These are phyloP conservation scores for Hypoxylon sp. DNA, from an alignment of 2,329 filamentous ascomycete species.

Conservation along the genomic window DNA sequence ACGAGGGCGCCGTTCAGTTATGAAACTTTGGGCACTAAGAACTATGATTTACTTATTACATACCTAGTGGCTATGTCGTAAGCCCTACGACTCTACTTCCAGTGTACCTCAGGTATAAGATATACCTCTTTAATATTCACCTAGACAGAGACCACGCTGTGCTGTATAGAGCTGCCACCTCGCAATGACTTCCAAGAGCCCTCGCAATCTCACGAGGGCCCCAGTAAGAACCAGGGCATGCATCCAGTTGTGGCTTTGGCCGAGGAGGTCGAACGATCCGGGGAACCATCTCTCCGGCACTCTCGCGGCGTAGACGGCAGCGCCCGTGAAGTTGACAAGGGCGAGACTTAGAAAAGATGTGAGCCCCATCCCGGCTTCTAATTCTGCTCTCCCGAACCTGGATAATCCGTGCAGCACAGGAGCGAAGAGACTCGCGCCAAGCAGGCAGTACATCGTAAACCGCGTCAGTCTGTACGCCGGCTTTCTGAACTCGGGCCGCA, in stretches of 20 bases:
- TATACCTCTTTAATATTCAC: not conserved
- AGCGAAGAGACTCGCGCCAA: constrained; percentile 45
- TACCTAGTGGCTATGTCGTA: no score
- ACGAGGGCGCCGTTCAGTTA: no score
- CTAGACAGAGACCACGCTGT: constrained; percentile 4
- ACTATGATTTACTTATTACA: no score
- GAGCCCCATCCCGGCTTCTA: constrained; percentile 45
- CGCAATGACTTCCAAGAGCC: constrained; percentile 23
- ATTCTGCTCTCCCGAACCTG: constrained; percentile 32
- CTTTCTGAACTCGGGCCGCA: constrained; percentile 47
- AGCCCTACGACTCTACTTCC: no score
- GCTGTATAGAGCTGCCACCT: constrained; percentile 14
- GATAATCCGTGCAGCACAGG: constrained; percentile 45
- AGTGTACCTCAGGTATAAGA: no score
- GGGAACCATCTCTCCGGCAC: constrained; percentile 52
- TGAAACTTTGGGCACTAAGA: no score
- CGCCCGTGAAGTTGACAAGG: constrained; percentile 48
- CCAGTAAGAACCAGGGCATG: constrained; percentile 44
- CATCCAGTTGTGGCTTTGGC: constrained; percentile 49
- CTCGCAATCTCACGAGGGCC: constrained; percentile 41
- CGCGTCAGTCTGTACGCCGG: constrained; percentile 45
- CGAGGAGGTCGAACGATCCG: constrained; percentile 44
- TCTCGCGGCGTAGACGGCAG: constrained; percentile 46
- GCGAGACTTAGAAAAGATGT: constrained; percentile 48
- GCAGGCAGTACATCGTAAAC: constrained; percentile 45